phyloP scores from a whole-genome alignment of 768 basidiomycete species.

The Dioszegia aurantiaca region DNA sequence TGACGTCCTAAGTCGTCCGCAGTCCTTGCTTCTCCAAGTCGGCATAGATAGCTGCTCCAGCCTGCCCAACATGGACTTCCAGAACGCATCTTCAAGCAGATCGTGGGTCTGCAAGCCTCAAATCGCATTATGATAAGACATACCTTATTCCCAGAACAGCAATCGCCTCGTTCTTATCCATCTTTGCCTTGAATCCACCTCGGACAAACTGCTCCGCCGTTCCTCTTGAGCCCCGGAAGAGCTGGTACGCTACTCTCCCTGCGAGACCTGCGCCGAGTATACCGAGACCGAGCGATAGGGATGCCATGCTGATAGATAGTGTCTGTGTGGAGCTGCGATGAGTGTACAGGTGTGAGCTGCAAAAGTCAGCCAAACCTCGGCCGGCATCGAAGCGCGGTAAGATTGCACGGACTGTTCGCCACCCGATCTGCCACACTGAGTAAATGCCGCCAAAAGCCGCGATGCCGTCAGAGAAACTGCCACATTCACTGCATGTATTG shows the following conservation, averaged over 20 bases:
- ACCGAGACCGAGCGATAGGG: constrained; percentile 44
- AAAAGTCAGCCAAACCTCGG: background rate
- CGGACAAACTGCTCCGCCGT: constrained; percentile 81
- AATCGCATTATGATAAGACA: constrained; percentile 55
- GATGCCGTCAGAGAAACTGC: constrained; percentile 16
- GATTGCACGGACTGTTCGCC: background rate
- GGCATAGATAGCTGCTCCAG: no score
- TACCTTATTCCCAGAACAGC: constrained; percentile 89
- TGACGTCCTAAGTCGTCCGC: no score
- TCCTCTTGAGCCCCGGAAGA: constrained; percentile 28
- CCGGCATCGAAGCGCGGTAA: constrained; percentile 1
- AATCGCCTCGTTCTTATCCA: constrained; percentile 92
- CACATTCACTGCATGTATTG: constrained; percentile 12
- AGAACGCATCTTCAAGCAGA: no score
- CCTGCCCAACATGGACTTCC: no score
- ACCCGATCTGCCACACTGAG: background rate
- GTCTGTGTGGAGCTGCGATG: background rate
- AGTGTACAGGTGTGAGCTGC: background rate
- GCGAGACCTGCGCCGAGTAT: constrained; percentile 49
- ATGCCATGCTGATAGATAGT: constrained; percentile 36
- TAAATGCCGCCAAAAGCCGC: background rate
- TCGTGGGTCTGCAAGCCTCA: no score
- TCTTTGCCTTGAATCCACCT: constrained; percentile 92
- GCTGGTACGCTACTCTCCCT: constrained; percentile 40
- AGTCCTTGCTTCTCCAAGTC: no score